A percentile compares a stretch with the other conserved stretches of the same genome.
phyloP scores from a whole-genome alignment of 352 stramenopile species.

The Phytopythium boreale region DNA sequence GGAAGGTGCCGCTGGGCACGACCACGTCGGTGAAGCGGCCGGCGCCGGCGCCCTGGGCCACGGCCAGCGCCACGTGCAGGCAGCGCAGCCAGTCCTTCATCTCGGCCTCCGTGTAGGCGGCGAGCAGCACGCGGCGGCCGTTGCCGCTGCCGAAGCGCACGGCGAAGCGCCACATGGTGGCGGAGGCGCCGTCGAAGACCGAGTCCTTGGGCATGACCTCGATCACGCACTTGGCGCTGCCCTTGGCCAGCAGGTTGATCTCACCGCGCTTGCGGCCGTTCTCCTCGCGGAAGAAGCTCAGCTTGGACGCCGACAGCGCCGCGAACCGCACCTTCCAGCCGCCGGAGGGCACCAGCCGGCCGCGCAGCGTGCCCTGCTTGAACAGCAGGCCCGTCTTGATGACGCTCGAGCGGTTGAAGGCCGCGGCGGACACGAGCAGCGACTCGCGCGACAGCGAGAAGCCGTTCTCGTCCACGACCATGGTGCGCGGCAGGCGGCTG shows the following conservation, averaged over 20 bases:
- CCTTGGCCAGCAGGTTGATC: slow-evolving; percentile 63
- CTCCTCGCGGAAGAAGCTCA: slow-evolving; percentile 75
- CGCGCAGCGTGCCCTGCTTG: slow-evolving; percentile 63
- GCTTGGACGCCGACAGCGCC: slow-evolving; percentile 57
- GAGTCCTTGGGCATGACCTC: slow-evolving; percentile 84
- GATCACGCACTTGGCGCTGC: slow-evolving; percentile 48
- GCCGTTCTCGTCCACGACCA: slow-evolving; percentile 69
- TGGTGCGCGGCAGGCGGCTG: slow-evolving; percentile 45
- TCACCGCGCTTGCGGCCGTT: slow-evolving; percentile 63
- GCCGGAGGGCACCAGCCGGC: slow-evolving; percentile 20
- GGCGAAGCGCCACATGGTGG: slow-evolving; percentile 82
- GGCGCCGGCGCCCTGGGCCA: slow-evolving; percentile 37
- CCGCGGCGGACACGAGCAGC: slow-evolving; percentile 41
- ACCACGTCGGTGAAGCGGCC: slow-evolving; percentile 72
- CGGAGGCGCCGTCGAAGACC: slow-evolving; percentile 65
- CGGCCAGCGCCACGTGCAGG: slow-evolving; percentile 67
- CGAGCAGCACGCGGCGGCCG: slow-evolving; percentile 59
- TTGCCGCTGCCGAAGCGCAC: slow-evolving; percentile 42
- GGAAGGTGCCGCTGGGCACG: slow-evolving; percentile 59
- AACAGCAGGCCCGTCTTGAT: slow-evolving; percentile 76
- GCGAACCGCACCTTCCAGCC: slow-evolving; percentile 82
- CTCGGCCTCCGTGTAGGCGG: slow-evolving; percentile 74
- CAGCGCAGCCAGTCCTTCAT: slow-evolving; percentile 86
- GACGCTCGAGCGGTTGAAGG: slow-evolving; percentile 30
- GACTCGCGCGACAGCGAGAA: slow-evolving; percentile 53